Base-by-base conservation (phyloP, 1,284 basidiomycete genomes). In the Irpex rosettiformis region DNA sequence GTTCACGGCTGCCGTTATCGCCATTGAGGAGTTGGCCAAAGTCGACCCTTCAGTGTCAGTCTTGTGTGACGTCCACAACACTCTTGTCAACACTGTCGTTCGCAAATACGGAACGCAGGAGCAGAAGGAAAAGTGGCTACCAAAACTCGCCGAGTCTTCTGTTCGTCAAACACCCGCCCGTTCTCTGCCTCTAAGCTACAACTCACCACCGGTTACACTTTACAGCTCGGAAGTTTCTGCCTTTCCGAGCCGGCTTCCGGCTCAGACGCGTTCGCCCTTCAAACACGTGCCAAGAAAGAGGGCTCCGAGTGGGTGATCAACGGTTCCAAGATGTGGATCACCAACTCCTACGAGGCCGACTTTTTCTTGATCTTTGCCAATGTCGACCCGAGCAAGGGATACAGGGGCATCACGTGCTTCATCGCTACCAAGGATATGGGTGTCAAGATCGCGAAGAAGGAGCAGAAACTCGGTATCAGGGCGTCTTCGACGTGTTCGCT, bases 261-360 rank as follows among this genome's bases (percentile, higher is more conserved):
- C 4, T 97, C 95, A 8, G 96, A 99, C 71, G 96, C 96, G 0
- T 99, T 99, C 70, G 95, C 95, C 0, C 81, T 99, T 56, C 94
- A 97, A 74, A 96, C 97, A 2, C 89, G 90, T 11, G 94, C 95
- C 33, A 89, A 82, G 74, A 93, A 92, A 72, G 91, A 94, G 61
- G 88, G 88, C 22, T 85, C 89, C 68, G 75, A 91, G 65, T 98
- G 89, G 81, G 79, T 94, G 29, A 73, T 98, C 62, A 96, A 96
- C 68, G 96, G 96, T 37, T 93, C 91, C 65, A 99, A 99, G 82
- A 96, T 98, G 95, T 99, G 96, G 96, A 99, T 99, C 69, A 98
- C 97, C 52, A 99, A 99, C 79, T 95, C 94, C 5, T 87, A 88
- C 62, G 96, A 99, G 75, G 97, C 97, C 4, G 95, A 95, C 58